Evolutionary conservation across 306 rosid species (phyloP), one percentile per base, ranked within the genome.

Genomic region (Hippophae tibetana): DNA sequence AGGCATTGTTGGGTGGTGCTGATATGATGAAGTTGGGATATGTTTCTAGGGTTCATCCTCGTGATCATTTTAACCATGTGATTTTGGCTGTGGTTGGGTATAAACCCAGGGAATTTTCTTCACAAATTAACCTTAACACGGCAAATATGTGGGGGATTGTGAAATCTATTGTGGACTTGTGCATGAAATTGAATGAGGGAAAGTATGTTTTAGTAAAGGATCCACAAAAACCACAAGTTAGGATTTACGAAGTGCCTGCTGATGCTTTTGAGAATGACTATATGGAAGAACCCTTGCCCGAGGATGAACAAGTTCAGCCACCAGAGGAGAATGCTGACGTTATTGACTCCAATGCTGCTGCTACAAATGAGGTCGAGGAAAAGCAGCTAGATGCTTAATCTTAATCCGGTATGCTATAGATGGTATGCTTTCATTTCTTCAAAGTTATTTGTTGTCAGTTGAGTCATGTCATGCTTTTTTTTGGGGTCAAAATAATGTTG

Each of bases 191-290:
- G 81, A 85, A 83, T 11, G 98, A 90, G 67, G 98, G 98, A 0
- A 87, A 87, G 69, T 90, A 90, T 66, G 95, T 90, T 26, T 73
- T 90, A 25, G 96, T 90, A 52, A 90, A 90, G 81, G 96, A 90
- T 65, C 98, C 96, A 6, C 59, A 92, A 5, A 90, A 90, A 74
- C 98, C 98, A 0, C 96, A 90, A 63, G 95, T 90, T 76, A 83
- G 98, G 73, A 90, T 90, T 64, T 90, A 90, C 63, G 95, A 90
- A 75, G 96, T 90, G 71, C 96, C 98, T 0, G 75, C 77, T 0
- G 96, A 90, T 78, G 95, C 98, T 0, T 90, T 90, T 71, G 96
- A 90, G 69, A 90, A 90, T 38, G 98, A 90, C 72, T 90, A 90
- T 58, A 95, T 85, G 57, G 98, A 90, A 79, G 98, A 90, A 68